Conservation (phyloP, 2,329 filamentous ascomycete genomes). For the Sclerotinia nivalis region DNA sequence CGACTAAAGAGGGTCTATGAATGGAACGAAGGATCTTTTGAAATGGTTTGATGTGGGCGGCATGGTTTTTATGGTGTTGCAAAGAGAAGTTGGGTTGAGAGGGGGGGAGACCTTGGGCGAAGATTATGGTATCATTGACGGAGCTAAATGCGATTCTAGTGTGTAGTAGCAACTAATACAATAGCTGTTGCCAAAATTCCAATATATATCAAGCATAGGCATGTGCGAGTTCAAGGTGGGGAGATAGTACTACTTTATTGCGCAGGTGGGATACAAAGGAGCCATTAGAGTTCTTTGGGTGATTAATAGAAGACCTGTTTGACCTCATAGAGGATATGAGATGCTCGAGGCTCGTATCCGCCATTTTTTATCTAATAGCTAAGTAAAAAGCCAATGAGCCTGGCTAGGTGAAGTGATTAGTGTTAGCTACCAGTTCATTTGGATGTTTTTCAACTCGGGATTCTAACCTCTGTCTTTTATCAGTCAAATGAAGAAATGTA, state of each 20-base stretch:
- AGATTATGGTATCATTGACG: not conserved
- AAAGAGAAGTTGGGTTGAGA: not conserved
- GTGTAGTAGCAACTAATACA: not conserved
- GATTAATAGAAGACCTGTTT: not conserved
- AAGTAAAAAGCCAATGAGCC: no score
- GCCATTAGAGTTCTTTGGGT: not conserved
- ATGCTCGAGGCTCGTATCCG: no score
- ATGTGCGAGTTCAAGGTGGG: not conserved
- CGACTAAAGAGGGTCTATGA: conserved; percentile 22
- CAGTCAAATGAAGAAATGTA: no score
- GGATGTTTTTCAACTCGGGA: no score
- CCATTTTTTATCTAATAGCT: no score
- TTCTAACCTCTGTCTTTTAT: no score
- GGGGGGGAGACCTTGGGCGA: not conserved
- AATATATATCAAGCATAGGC: not conserved
- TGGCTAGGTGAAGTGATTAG: no score
- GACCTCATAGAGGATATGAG: no score
- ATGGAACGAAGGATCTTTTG: conserved; percentile 1
- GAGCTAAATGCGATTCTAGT: not conserved
- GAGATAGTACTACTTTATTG: no score
- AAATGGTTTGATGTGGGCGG: not conserved
- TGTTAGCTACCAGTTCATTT: no score
- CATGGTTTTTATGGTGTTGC: not conserved
- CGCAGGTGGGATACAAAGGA: not conserved
- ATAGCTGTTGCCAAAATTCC: no score